Evolutionary conservation across 805 yeast species (phyloP), one percentile per base, ranked within the genome.

Genomic region (baker's yeast (Saccharomyces cerevisiae)): DNA sequence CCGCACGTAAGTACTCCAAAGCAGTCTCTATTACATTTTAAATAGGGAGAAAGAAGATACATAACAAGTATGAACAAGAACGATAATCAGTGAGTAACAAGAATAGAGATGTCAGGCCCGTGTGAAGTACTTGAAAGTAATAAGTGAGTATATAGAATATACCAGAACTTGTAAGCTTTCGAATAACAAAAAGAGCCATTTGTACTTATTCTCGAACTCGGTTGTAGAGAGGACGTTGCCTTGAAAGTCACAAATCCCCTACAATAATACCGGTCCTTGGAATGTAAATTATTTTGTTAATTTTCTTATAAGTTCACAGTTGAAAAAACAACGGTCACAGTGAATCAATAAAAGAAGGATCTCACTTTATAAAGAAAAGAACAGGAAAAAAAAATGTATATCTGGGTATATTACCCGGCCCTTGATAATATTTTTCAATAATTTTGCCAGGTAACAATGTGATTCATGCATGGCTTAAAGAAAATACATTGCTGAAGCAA

Each of bases 261-360:
- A 69, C 72, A 69, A 69, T 69, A 69, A 69, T 69, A 69, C 72
- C 57, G 68, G 69, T 69, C 61, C 72, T 69, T 64, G 61, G 56
- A 66, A 67, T 66, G 69, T 66, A 61, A 36, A 36, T 17, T 36
- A 36, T 36, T 36, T 36, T 36, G 10, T 17, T 36, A n/a, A 6
- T 14, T 36, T 36, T 36, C 9, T n/a, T n/a, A 6, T 21, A 6
- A 17, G 8, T 1, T 8, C 22, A 17, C 24, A 6, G 11, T 17
- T 1, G 6, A 36, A 1, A 6, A 6, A 10, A 1, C 13, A 17
- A 8, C 6, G 2, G 17, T n/a, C 2, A 21, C 2, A 17, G 2
- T 17, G 24, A 6, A 36, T 6, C 13, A 17, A 14, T 32, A 9
- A n/a, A 3, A 6, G 22, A 36, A 17, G 8, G 3, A 10, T 17